Evolutionary conservation across 768 basidiomycete genomes (phyloP), one percentile per base, ranked within the genome.

Genomic region (Boletellus sp.): DNA sequence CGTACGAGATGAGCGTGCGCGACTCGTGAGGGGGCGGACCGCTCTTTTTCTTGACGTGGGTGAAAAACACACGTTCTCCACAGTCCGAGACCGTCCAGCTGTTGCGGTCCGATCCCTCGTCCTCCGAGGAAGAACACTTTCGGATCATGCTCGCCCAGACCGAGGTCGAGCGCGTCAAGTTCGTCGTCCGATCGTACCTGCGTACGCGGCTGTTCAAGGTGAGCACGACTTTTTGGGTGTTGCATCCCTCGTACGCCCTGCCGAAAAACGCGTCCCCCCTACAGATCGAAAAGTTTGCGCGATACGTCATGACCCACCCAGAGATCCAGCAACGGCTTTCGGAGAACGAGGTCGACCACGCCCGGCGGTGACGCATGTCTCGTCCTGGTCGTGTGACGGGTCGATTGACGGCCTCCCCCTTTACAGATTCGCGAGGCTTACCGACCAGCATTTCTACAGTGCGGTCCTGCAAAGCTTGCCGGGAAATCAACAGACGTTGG

Each of bases 81-180:
- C 60, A 95, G 92, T 84, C 85, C 51, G 84, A 88, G 55, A 81
- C 80, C 49, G 90, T 90, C 32, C 90, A 81, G 62, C 72, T 79
- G 42, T 70, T 96, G 26, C 78, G 89, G 4, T 81, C 81, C 22
- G 91, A 95, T 65, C 87, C 90, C 0, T 79, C 82, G 33, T 85
- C 90, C 3, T 90, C 87, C 1, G 92, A 95, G 60, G 92, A 95
- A 53, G 94, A 97, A 55, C 93, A 97, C 60, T 88, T 94, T 52
- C 77, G 91, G 56, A 89, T 95, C 31, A 86, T 92, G 76, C 84
- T 97, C 46, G 94, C 90, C 0, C 91, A 94, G 70, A 94, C 91
- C 0, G 94, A 97, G 69, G 81, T 95, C 57, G 94, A 97, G 64
- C 82, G 94, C 36, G 90, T 92, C 59, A 94, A 93, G 69, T 97